Conservation (phyloP, 345 rosid species). For the Barbarea vulgaris region DNA sequence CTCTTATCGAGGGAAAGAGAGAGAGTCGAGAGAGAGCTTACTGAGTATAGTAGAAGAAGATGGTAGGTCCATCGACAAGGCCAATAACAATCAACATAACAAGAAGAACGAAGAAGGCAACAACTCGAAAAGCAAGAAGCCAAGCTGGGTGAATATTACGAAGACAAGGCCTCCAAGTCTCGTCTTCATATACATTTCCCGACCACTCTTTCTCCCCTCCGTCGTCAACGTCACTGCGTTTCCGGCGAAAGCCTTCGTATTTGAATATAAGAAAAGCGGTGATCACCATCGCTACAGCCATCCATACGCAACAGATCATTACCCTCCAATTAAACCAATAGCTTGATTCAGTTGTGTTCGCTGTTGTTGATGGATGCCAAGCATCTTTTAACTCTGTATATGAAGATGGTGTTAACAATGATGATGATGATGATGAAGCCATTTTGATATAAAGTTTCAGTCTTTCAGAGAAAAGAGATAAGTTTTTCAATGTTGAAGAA, state of each 20-base stretch:
- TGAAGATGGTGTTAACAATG: constrained; percentile 23
- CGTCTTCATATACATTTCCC: constrained; percentile 65
- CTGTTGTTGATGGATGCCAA: constrained; percentile 45
- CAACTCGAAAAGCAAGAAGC: constrained; percentile 75
- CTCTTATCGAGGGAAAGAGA: not conserved
- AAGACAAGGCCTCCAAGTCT: constrained; percentile 85
- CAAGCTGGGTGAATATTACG: constrained; percentile 89
- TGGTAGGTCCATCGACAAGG: constrained; percentile 66
- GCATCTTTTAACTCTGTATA: constrained; percentile 43
- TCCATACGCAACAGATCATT: constrained; percentile 66
- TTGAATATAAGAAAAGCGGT: constrained; percentile 65
- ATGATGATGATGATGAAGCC: constrained; percentile 20
- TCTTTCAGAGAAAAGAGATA: constrained; percentile 8
- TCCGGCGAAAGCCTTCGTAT: constrained; percentile 52
- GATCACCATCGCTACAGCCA: constrained; percentile 43
- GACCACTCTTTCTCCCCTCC: constrained; percentile 48
- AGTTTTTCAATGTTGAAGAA: not conserved
- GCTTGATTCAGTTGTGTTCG: constrained; percentile 54
- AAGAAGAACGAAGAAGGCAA: constrained; percentile 69
- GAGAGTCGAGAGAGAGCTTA: constrained; percentile 47
- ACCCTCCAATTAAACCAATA: constrained; percentile 99
- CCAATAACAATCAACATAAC: constrained; percentile 51
- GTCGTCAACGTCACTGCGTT: constrained; percentile 34
- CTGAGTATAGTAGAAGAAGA: constrained; percentile 96
- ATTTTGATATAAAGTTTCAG: constrained; percentile 17